A percentile compares a stretch with the other conserved stretches of the same genome.
Evolutionary conservation across 305 asterid species (phyloP).

Genomic region (Rubia occidens): DNA sequence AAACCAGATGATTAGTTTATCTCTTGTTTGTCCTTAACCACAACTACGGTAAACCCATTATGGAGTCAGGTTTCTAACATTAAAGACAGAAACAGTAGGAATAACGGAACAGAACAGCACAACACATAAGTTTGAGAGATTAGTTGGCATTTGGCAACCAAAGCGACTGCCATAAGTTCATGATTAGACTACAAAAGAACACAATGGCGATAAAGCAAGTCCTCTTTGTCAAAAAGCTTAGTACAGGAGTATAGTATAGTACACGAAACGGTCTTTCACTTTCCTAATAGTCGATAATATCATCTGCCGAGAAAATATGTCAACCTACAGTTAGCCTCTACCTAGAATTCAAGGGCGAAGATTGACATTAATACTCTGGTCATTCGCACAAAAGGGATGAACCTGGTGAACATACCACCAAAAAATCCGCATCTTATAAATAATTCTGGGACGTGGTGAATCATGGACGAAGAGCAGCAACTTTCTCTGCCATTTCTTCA

Average conservation of each 20-base stretch:
- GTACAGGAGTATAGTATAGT: not conserved
- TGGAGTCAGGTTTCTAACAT: not conserved
- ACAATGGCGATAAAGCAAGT: not conserved
- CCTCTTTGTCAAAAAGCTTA: not conserved
- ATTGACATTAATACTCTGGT: not conserved
- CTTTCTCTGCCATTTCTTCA: conserved; percentile 54
- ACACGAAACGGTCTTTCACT: conserved; percentile 7
- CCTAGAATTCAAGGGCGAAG: conserved; percentile 12
- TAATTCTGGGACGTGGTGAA: conserved; percentile 5
- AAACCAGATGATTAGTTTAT: no score
- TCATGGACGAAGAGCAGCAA: conserved; percentile 55
- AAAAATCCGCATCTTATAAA: not conserved
- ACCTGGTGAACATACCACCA: conserved; percentile 2
- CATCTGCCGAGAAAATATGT: not conserved
- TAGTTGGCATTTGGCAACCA: not conserved
- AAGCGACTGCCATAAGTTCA: not conserved
- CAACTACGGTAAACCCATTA: not conserved
- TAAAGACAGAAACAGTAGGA: no score
- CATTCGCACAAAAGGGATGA: conserved; percentile 9
- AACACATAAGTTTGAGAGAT: not conserved
- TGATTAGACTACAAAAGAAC: not conserved
- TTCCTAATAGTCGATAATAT: conserved; percentile 6
- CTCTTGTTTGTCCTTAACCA: no score
- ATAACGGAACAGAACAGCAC: not conserved
- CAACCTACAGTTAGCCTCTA: conserved; percentile 23